Base-by-base conservation (phyloP, 352 stramenopile species). In the Pythium dissimile region DNA sequence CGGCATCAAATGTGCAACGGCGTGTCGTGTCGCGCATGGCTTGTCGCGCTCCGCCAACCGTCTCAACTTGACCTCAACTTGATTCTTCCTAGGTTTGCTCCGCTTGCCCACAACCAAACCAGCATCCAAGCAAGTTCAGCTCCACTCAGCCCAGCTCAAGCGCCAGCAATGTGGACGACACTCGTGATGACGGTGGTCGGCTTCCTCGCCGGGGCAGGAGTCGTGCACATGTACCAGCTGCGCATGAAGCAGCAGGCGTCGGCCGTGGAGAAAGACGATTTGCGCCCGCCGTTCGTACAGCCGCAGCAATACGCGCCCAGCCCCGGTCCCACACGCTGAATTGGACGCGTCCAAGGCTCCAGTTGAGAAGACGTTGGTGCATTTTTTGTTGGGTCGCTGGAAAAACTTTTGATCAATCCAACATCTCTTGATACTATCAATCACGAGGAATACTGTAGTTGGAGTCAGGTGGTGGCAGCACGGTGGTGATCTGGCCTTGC, bases 261-360 rank as follows among this genome's bases (percentile, higher is more conserved):
- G 6, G 23, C 15, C 31, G 42, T 26, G 15, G 37, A 56, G 23
- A 47, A 56, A 18, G 18, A 23, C 34, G 37, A 56, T 39, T 24
- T 56, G 6, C 53, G 53, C 42, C 53, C 48, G 47, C 46, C 56
- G 31, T 57, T 57, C 38, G 24, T 50, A 15, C 55, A 64, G 38
- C 55, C 46, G 12, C 56, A 35, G 31, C 15, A 48, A 24, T 57
- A 59, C n/a, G 39, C 41, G 6, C 12, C 56, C 21, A 46, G 55
- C 48, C 15, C 28, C 16, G 13, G 21, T 5, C 8, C 41, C 0
- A 15, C 18, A 2, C 48, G 23, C 34, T 35, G 24, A n/a, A 20
- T 12, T 12, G 16, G 34, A 7, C 13, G 34, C 7, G 12, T 18
- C 12, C 20, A 6, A 8, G 20, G 34, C 13, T 41, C 6, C 12